Evolutionary conservation across 306 rosid genomes (phyloP), one percentile per base, ranked within the genome.

Genomic region (Canavalia gladiata): DNA sequence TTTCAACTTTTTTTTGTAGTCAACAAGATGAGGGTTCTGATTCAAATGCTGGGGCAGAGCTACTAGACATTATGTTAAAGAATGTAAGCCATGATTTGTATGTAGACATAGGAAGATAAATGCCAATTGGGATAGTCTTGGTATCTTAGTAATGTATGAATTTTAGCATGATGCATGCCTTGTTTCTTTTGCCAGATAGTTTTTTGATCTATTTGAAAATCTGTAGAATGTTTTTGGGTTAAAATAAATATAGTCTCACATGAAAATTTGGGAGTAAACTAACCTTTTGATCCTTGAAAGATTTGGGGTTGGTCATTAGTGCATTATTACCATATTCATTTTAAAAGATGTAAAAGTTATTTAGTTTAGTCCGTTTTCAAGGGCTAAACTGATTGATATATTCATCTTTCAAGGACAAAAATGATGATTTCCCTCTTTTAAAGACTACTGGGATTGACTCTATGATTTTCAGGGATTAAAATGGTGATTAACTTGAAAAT

Each of bases 11-110:
- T 74, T 71, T 31, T 55, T 37, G 59, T 30, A 87, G 93, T 49
- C 91, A 86, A 79, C 86, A 76, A 62, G 58, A 62, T 13, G 93
- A 86, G 65, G 68, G 87, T n/a, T 74, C 87, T 75, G 95, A 92
- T 54, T 91, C 97, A 1, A 94, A 89, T 75, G 97, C 92, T 75
- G 97, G 88, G 89, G 92, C 94, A 65, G 97, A 92, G 84, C 91
- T 94, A 11, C 88, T 94, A 0, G 97, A 94, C 63, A 78, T 90
- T 68, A 89, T 92, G 68, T 91, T 94, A 54, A 90, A 81, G 90
- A 90, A 88, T 94, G 98, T 88, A 56, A 65, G 0, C 66, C 55
- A 6, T 59, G 41, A 5, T 54, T 57, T 35, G 11, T 71, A 3
- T 76, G 37, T 12, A 5, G 42, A 2, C 8, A 3, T 51, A 18